Conservation (phyloP, 2,329 filamentous ascomycete species). For the Pseudogymnoascus sp. region DNA sequence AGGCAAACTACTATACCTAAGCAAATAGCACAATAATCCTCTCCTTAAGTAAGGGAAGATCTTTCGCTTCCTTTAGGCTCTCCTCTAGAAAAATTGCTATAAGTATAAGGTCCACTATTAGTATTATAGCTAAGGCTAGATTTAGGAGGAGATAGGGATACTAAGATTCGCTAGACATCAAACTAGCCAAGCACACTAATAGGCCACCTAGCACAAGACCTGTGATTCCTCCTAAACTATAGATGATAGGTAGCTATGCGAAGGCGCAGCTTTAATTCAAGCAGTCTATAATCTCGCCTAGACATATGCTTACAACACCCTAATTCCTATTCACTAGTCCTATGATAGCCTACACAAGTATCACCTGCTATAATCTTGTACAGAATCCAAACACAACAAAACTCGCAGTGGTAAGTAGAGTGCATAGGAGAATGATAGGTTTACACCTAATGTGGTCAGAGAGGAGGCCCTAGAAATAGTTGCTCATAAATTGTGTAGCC, state of each 20-base stretch:
- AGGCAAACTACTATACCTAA: slow-evolving; percentile 63
- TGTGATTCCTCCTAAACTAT: slow-evolving; percentile 87
- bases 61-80: slow-evolving; percentile 61
- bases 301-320: slow-evolving; percentile 82
- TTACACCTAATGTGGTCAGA: slow-evolving; percentile 74
- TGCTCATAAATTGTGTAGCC: slow-evolving; percentile 83
- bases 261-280: slow-evolving; percentile 93
- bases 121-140: slow-evolving; percentile 62
- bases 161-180: slow-evolving; percentile 41
- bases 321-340: slow-evolving; percentile 92
- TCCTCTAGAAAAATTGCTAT: slow-evolving; percentile 83
- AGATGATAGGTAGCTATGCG: slow-evolving; percentile 91
- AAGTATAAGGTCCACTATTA: slow-evolving; percentile 64
- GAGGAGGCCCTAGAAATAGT: slow-evolving; percentile 83
- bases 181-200: slow-evolving; percentile 49
- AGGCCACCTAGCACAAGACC: slow-evolving; percentile 86
- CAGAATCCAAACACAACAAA: slow-evolving; percentile 87
- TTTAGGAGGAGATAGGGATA: slow-evolving; percentile 87
- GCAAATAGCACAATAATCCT: slow-evolving; percentile 52
- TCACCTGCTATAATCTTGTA: slow-evolving; percentile 70
- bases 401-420: slow-evolving; percentile 70
- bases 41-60: slow-evolving; percentile 51
- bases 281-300: slow-evolving; percentile 90
- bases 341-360: slow-evolving; percentile 82
- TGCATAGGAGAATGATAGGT: slow-evolving; percentile 74